Evolutionary conservation across 2,329 filamentous ascomycete genomes (phyloP).

Genomic region (Dactylellina drechsleri): DNA sequence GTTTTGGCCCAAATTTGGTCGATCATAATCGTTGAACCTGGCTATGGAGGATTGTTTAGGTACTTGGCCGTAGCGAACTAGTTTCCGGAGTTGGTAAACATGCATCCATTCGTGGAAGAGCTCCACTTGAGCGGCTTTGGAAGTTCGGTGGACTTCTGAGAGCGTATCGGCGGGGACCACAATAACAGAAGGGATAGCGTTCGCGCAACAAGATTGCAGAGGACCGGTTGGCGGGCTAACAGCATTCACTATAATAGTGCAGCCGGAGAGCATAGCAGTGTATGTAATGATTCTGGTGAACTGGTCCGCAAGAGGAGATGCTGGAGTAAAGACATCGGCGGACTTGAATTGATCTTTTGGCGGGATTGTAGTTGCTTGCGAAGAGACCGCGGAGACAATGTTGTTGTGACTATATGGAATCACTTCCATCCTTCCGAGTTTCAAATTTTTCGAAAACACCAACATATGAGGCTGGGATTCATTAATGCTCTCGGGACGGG

Average conservation of each 20-base stretch:
- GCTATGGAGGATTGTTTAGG: constrained; percentile 73
- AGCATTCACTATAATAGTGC: constrained; percentile 87
- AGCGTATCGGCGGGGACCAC: constrained; percentile 80
- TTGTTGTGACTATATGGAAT: constrained; percentile 83
- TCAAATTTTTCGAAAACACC: constrained; percentile 42
- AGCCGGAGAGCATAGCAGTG: constrained; percentile 82
- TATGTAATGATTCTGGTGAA: constrained; percentile 84
- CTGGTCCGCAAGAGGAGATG: constrained; percentile 80
- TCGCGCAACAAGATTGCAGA: constrained; percentile 76
- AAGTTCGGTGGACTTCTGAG: constrained; percentile 72
- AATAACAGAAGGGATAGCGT: constrained; percentile 82
- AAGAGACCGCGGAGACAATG: constrained; percentile 84
- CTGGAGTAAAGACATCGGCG: constrained; percentile 84
- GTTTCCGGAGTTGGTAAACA: constrained; percentile 74
- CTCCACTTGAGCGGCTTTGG: constrained; percentile 70
- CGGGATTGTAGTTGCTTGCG: constrained; percentile 79
- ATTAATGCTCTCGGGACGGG: constrained; percentile 70
- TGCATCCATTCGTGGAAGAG: constrained; percentile 74
- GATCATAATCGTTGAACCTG: constrained; percentile 70
- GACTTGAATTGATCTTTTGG: constrained; percentile 76
- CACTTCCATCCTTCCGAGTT: constrained; percentile 71
- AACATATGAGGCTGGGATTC: constrained; percentile 51
- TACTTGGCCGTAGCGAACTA: constrained; percentile 78
- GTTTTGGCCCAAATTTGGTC: constrained; percentile 74
- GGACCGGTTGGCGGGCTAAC: constrained; percentile 79